These are phyloP conservation scores for Leccinum boreale DNA, from an alignment of 768 basidiomycete species.

Conservation along the genomic window DNA sequence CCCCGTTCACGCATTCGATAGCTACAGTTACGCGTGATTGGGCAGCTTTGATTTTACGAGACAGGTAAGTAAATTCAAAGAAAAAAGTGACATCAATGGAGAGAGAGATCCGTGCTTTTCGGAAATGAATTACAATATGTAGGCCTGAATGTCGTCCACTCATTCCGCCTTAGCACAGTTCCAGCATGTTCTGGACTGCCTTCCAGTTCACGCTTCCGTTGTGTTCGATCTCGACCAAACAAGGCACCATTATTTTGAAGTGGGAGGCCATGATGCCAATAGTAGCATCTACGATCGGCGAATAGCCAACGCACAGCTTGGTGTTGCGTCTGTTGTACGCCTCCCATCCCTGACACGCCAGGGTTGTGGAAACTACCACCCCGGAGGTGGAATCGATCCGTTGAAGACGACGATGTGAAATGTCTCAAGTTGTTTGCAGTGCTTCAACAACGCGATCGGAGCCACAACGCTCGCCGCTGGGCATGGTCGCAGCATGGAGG, in stretches of 20 bases:
- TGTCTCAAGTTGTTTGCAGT: constrained; percentile 12
- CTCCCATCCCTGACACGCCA: not conserved
- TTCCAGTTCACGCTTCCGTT: constrained; percentile 2
- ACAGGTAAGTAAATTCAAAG: not conserved
- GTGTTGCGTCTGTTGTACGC: constrained; percentile 11
- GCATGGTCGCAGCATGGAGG: not conserved
- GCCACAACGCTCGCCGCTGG: constrained; percentile 11
- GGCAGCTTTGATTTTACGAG: not conserved
- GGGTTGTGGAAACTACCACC: not conserved
- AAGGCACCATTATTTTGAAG: constrained; percentile 15
- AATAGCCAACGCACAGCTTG: constrained; percentile 14
- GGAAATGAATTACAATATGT: not conserved
- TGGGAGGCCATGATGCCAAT: constrained; percentile 5
- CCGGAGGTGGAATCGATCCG: constrained; percentile 3
- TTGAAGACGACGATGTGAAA: constrained; percentile 19
- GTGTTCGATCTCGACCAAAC: constrained; percentile 3
- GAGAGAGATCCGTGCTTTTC: not conserved
- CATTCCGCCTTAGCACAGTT: not conserved
- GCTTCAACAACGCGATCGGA: constrained; percentile 11
- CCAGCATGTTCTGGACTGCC: constrained; percentile 6
- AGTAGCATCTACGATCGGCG: constrained; percentile 9
- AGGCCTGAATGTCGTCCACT: not conserved
- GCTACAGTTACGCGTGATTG: too few relatives aligned
- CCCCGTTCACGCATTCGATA: too few relatives aligned
- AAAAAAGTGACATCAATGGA: not conserved